These are phyloP conservation scores for Lentinula lateritia DNA, from an alignment of 768 basidiomycete species.

Conservation along the genomic window DNA sequence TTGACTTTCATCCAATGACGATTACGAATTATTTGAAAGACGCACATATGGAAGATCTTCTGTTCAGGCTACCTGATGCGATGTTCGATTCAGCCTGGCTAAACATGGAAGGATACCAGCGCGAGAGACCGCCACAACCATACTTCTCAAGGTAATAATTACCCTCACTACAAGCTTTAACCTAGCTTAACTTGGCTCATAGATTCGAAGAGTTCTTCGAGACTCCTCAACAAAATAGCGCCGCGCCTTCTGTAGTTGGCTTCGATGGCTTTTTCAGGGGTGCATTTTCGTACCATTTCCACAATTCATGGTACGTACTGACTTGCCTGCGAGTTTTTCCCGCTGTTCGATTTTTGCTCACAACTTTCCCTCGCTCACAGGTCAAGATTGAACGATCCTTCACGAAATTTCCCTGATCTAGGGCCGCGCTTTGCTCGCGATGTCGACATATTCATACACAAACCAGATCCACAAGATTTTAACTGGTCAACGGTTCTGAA, in stretches of 20 bases:
- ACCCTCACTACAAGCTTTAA: constrained; percentile 40
- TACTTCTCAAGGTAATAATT: constrained; percentile 65
- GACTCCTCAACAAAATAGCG: constrained; percentile 65
- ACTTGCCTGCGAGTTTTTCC: neutral
- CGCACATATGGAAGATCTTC: constrained; percentile 49
- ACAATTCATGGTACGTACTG: constrained; percentile 76
- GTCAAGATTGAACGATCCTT: constrained; percentile 93
- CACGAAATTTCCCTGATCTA: constrained; percentile 94
- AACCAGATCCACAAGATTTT: constrained; percentile 66
- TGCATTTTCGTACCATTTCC: constrained; percentile 94
- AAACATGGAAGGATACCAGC: constrained; percentile 62
- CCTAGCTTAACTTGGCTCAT: neutral
- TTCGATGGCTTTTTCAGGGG: constrained; percentile 96
- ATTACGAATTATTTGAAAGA: constrained; percentile 63
- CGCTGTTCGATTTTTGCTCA: neutral
- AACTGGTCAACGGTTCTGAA: constrained; percentile 96
- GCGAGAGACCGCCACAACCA: constrained; percentile 65
- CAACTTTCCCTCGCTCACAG: constrained; percentile 29
- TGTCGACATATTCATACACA: neutral
- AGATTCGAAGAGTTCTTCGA: constrained; percentile 91
- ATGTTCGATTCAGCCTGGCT: constrained; percentile 73
- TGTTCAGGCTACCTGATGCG: constrained; percentile 64
- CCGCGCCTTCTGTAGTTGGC: constrained; percentile 81
- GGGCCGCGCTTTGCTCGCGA: constrained; percentile 60
- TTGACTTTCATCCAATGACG: constrained; percentile 74